These are phyloP conservation scores for Priceomyces melissophilus DNA, from an alignment of 805 yeast species.

Conservation along the genomic window DNA sequence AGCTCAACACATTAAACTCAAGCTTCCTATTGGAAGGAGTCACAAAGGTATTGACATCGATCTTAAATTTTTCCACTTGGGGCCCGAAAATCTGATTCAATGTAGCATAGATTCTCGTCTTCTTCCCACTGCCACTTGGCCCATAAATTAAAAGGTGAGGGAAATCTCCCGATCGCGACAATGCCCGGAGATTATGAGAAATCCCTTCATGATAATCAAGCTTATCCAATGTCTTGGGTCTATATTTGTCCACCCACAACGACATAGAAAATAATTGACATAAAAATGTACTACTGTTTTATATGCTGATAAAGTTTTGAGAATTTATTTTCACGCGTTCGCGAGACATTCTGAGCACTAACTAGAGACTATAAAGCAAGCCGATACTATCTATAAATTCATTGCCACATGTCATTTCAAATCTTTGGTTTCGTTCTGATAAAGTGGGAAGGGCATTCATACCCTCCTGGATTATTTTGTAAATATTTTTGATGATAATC, in stretches of 20 bases:
- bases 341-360: too few species aligned
- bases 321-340: conserved; percentile 5
- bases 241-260: conserved; percentile 93
- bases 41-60: conserved; percentile 82
- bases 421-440: conserved; percentile 60
- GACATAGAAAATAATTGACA: conserved; percentile 60
- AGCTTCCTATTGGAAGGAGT: conserved; percentile 73
- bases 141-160: conserved; percentile 94
- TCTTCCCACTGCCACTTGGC: conserved; percentile 96
- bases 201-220: conserved; percentile 67
- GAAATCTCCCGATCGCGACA: conserved; percentile 71
- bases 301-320: too few species aligned
- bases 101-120: conserved; percentile 83
- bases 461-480: conserved; percentile 76
- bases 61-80: conserved; percentile 73
- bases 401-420: conserved; percentile 9
- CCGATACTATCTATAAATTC: too few species aligned
- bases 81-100: conserved; percentile 78
- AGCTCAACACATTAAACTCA: conserved; percentile 90
- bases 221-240: conserved; percentile 66
- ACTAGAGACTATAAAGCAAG: too few species aligned
- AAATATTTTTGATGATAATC: conserved; percentile 87
- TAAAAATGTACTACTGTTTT: too few species aligned
- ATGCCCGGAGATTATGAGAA: conserved; percentile 59
- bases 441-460: conserved; percentile 87